phyloP scores from a whole-genome alignment of 306 rosid genomes.

The Prosopis cineraria region DNA sequence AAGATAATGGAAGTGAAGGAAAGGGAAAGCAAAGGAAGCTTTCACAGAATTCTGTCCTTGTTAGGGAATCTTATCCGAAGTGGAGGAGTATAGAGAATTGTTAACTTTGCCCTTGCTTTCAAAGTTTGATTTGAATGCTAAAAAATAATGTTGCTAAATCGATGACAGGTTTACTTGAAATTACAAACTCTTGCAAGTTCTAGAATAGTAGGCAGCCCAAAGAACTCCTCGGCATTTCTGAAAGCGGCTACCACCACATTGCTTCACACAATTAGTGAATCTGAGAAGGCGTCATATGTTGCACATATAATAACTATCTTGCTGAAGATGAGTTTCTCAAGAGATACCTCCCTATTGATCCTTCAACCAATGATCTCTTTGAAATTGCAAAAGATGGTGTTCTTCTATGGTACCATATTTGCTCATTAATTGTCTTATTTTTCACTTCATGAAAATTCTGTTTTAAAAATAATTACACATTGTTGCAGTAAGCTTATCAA shows the following conservation, averaged over 20 bases:
- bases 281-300: slow-evolving; percentile 96
- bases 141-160: background rate
- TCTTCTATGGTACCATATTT: slow-evolving; percentile 70
- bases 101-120: too few relatives aligned
- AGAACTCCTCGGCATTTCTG: slow-evolving; percentile 86
- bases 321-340: slow-evolving; percentile 74
- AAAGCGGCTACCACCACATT: slow-evolving; percentile 94
- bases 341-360: slow-evolving; percentile 84
- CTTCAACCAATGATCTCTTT: slow-evolving; percentile 84
- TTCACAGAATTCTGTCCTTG: too few relatives aligned
- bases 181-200: slow-evolving; percentile 78
- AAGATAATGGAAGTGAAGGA: too few relatives aligned
- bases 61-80: too few relatives aligned
- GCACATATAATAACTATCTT: slow-evolving; percentile 87
- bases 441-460: slow-evolving; percentile 6
- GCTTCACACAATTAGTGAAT: slow-evolving; percentile 98
- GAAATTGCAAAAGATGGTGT: slow-evolving; percentile 94
- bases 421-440: slow-evolving; percentile 4
- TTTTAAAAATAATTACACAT: background rate
- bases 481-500: slow-evolving; percentile 90
- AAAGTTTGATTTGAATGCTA: slow-evolving; percentile 19
- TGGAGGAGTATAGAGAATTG: background rate
- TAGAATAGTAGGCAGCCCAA: slow-evolving; percentile 71
- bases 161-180: slow-evolving; percentile 74
- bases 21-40: background rate